Evolutionary conservation across 768 basidiomycete species (phyloP).

Genomic region (Podaxis pistillaris): DNA sequence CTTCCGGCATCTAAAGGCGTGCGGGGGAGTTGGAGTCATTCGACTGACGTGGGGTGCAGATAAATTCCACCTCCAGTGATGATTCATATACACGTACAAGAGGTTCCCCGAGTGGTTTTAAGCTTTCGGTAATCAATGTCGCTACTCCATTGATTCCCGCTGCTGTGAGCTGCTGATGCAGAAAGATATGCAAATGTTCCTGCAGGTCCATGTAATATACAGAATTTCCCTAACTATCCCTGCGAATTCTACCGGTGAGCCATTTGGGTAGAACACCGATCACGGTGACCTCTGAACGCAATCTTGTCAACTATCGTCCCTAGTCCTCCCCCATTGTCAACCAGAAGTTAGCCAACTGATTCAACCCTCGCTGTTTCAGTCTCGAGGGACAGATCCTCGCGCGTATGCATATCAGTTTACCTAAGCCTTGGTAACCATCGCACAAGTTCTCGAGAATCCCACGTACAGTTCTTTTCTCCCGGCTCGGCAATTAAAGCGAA

Average conservation of each 20-base stretch:
- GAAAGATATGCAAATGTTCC: not conserved
- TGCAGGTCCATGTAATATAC: not conserved
- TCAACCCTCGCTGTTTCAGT: too few relatives aligned
- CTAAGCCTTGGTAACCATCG: not conserved
- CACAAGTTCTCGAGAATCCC: not conserved
- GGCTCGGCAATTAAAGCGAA: not conserved
- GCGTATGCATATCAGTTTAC: not conserved
- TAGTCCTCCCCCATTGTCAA: not conserved
- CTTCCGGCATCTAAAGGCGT: too few relatives aligned
- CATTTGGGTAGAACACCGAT: not conserved
- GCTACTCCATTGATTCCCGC: too few relatives aligned
- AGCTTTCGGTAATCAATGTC: not conserved
- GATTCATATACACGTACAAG: not conserved
- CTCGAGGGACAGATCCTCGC: not conserved
- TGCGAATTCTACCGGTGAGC: not conserved
- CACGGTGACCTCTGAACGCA: not conserved
- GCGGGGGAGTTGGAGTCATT: too few relatives aligned
- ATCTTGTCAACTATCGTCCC: too few relatives aligned
- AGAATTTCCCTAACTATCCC: not conserved
- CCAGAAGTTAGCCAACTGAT: not conserved
- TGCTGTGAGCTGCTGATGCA: too few relatives aligned
- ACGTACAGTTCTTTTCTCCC: not conserved
- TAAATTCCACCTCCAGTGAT: too few relatives aligned
- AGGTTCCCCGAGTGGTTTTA: not conserved
- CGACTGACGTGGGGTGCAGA: too few relatives aligned